Evolutionary conservation across 495 filamentous ascomycete species (phyloP).

Genomic region (Articulospora tetracladia): DNA sequence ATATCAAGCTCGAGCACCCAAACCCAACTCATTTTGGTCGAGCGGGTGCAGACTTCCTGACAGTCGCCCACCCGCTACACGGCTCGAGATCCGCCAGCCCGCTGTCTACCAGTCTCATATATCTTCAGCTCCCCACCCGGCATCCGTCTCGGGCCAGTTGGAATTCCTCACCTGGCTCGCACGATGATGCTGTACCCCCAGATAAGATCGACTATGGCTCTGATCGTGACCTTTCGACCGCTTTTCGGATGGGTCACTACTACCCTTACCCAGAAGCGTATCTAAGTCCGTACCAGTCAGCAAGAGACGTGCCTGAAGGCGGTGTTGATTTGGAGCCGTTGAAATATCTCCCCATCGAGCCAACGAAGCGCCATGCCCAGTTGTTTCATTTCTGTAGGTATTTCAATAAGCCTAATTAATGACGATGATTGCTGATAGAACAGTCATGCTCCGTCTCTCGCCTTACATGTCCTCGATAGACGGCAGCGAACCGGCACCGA

Average conservation of each 20-base stretch:
- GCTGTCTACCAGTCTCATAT: neutral
- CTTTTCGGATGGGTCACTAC: constrained; percentile 2
- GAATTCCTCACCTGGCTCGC: neutral
- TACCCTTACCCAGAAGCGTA: constrained; percentile 5
- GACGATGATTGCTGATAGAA: neutral
- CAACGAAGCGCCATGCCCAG: constrained; percentile 16
- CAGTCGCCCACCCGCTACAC: neutral
- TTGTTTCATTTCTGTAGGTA: constrained; percentile 22
- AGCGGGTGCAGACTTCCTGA: neutral
- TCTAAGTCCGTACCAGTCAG: neutral
- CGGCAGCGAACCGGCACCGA: constrained; percentile 3
- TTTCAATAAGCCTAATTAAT: neutral
- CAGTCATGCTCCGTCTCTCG: constrained; percentile 11
- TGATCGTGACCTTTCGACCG: constrained; percentile 6
- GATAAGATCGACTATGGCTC: neutral
- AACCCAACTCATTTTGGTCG: neutral
- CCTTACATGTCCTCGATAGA: constrained; percentile 21
- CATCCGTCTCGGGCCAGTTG: neutral
- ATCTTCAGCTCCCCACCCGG: neutral
- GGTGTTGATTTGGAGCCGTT: constrained; percentile 9
- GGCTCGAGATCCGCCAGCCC: neutral
- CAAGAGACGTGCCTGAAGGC: constrained; percentile 2
- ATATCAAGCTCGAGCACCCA: constrained; percentile 11
- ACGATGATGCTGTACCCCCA: neutral
- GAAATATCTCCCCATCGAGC: constrained; percentile 17